phyloP scores from a whole-genome alignment of 768 basidiomycete genomes.

The Amanita pseudoporphyria region DNA sequence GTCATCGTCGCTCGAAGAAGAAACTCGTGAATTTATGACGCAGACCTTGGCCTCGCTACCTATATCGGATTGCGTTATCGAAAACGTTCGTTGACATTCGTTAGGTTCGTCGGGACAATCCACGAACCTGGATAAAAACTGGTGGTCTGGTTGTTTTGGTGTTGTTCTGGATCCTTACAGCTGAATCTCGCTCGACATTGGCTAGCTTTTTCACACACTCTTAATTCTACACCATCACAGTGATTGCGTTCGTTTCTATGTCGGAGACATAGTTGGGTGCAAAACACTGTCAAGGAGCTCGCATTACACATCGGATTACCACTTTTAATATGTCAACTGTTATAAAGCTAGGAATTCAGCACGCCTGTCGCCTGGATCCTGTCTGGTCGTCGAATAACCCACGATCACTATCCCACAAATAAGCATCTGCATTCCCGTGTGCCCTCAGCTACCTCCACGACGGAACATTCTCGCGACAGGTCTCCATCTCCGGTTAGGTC shows the following conservation, averaged over 20 bases:
- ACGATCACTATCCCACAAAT: no score
- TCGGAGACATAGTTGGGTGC: no score
- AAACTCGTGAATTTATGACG: conserved; percentile 58
- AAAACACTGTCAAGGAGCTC: no score
- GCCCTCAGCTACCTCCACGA: no score
- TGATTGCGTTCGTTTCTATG: conserved; percentile 44
- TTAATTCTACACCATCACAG: conserved; percentile 38
- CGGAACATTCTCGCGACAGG: no score
- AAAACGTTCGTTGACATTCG: not conserved
- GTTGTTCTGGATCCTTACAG: conserved; percentile 24
- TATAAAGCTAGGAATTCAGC: no score
- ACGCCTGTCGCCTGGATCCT: no score
- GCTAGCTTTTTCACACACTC: conserved; percentile 46
- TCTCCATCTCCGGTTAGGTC: no score
- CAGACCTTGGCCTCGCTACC: conserved; percentile 63
- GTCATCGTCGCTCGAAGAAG: conserved; percentile 56
- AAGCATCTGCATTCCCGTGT: no score
- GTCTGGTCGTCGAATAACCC: no score
- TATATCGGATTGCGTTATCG: conserved; percentile 74
- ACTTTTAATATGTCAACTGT: no score
- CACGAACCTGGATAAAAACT: conserved; percentile 6
- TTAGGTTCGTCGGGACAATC: not conserved
- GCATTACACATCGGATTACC: no score
- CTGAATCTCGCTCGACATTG: conserved; percentile 9
- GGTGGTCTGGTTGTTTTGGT: conserved; percentile 40